Percentiles rank a stretch among this genome's conserved stretches.
Evolutionary conservation across 306 rosid genomes (phyloP).

Genomic region (Cucumis hystrix): DNA sequence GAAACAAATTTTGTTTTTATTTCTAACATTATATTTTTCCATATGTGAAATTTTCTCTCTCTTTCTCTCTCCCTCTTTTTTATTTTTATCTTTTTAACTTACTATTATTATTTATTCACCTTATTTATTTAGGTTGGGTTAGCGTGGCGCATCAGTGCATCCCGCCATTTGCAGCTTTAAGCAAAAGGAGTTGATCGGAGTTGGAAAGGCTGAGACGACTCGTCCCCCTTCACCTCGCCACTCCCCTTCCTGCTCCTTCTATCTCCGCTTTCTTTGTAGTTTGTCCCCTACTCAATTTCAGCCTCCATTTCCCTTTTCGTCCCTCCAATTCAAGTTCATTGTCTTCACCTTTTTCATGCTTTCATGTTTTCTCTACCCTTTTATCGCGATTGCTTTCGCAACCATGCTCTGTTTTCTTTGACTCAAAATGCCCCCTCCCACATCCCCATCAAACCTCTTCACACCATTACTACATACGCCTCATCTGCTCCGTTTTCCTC

Average conservation of each 20-base stretch:
- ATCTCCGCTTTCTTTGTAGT: background rate
- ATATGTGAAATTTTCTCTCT: no score
- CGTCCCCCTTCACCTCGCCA: background rate
- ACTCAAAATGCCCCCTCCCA: background rate
- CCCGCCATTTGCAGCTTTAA: background rate
- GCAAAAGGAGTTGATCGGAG: background rate
- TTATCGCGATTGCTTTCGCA: background rate
- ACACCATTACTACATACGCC: background rate
- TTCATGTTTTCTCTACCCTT: background rate
- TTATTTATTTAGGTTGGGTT: no score
- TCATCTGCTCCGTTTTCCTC: background rate
- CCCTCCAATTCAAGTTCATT: background rate
- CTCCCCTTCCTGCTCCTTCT: background rate
- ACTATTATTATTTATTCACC: no score
- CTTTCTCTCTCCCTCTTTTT: no score
- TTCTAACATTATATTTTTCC: no score
- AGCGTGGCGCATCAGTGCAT: background rate
- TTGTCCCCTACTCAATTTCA: background rate
- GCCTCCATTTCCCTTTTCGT: background rate
- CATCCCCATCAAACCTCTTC: background rate
- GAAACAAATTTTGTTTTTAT: no score
- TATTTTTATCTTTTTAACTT: no score
- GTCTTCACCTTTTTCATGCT: background rate
- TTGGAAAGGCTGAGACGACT: background rate
- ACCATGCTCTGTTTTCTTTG: background rate